phyloP scores from a whole-genome alignment of 192 early-diverging fungal species.

The Coemansia sp. region DNA sequence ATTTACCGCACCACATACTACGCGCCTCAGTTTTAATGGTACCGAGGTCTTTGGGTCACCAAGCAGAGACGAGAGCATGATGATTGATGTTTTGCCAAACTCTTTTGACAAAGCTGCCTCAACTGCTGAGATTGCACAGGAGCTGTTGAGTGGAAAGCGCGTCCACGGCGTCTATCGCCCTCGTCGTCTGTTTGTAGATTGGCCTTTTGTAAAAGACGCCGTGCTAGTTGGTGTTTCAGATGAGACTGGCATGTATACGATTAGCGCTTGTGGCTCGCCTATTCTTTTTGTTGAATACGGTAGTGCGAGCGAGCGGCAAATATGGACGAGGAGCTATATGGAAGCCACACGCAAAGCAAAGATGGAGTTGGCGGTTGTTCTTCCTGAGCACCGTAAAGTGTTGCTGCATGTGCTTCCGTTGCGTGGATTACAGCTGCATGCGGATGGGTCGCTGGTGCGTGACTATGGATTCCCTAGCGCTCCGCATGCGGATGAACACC shows the following conservation, averaged over 20 bases:
- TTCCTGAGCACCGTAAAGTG: slow-evolving; percentile 16
- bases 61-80: slow-evolving; percentile 58
- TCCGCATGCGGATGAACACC: not conserved
- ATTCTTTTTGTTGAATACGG: slow-evolving; percentile 15
- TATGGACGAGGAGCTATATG: slow-evolving; percentile 30
- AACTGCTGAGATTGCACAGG: slow-evolving; percentile 15
- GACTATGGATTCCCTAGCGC: slow-evolving; percentile 32
- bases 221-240: slow-evolving; percentile 74
- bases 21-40: slow-evolving; percentile 68
- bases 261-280: slow-evolving; percentile 20
- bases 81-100: slow-evolving; percentile 26
- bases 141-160: slow-evolving; percentile 40
- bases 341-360: slow-evolving; percentile 29
- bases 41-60: slow-evolving; percentile 86
- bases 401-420: slow-evolving; percentile 48
- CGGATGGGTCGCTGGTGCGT: slow-evolving; percentile 45
- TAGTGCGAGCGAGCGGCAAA: slow-evolving; percentile 20
- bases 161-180: slow-evolving; percentile 27
- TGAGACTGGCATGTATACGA: slow-evolving; percentile 56
- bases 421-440: slow-evolving; percentile 37
- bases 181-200: slow-evolving; percentile 57
- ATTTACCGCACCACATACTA: slow-evolving; percentile 71
- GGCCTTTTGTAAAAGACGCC: slow-evolving; percentile 87
- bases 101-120: slow-evolving; percentile 13
- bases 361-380: slow-evolving; percentile 20